Conservation (phyloP, 345 rosid species). For the Camelina neglecta region DNA sequence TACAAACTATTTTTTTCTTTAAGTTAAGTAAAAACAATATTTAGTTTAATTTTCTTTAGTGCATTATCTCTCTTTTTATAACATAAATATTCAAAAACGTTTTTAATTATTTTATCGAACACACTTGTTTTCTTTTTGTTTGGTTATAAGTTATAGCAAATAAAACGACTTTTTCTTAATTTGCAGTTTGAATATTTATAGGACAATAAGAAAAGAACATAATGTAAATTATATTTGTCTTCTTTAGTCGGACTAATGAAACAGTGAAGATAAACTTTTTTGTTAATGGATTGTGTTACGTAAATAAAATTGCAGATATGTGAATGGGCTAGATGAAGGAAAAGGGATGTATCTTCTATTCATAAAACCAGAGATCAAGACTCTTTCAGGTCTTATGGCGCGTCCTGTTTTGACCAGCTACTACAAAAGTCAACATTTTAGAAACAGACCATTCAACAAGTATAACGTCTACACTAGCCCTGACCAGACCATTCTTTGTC, state of each 20-base stretch:
- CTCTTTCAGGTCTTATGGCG: conserved; percentile 86
- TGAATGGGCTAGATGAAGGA: conserved; percentile 85
- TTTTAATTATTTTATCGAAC: background rate
- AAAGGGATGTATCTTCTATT: conserved; percentile 91
- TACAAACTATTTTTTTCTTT: background rate
- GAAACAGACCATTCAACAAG: conserved; percentile 75
- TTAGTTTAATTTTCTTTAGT: background rate
- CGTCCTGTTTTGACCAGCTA: conserved; percentile 95
- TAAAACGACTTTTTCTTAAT: background rate
- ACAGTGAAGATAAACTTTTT: conserved; percentile 40
- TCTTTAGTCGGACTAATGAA: conserved; percentile 32
- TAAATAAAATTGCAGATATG: conserved; percentile 58
- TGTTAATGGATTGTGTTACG: background rate
- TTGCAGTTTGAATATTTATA: background rate
- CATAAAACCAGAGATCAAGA: conserved; percentile 79
- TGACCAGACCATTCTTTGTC: conserved; percentile 83
- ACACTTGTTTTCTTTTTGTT: background rate
- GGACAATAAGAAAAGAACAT: background rate
- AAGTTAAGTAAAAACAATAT: background rate
- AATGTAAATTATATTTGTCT: background rate
- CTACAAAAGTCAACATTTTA: conserved; percentile 85
- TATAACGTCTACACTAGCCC: conserved; percentile 89
- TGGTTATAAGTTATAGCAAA: background rate
- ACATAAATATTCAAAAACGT: too few relatives aligned
- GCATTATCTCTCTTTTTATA: background rate